phyloP scores from a whole-genome alignment of 73 alveolate species.

The Blepharisma japonicum region DNA sequence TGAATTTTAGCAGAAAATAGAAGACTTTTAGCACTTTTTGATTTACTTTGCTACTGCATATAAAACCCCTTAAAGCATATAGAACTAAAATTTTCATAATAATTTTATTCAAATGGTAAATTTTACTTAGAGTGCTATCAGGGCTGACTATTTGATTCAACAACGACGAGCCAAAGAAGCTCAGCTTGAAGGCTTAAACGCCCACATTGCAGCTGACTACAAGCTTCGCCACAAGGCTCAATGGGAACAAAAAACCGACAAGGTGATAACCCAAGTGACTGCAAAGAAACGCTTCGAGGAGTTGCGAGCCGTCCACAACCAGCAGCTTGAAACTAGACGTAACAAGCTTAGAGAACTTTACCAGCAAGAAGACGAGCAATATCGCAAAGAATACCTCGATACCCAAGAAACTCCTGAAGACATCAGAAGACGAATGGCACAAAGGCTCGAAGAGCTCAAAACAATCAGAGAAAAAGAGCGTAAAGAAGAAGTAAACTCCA shows the following conservation, averaged over 20 bases:
- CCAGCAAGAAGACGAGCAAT: constrained; percentile 37
- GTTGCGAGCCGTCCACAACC: constrained; percentile 26
- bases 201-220: constrained; percentile 35
- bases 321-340: constrained; percentile 38
- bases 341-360: constrained; percentile 39
- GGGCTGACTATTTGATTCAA: constrained; percentile 47
- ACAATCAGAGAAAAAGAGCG: constrained; percentile 31
- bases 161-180: constrained; percentile 50
- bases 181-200: constrained; percentile 6
- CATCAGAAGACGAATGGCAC: constrained; percentile 50
- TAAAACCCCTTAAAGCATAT: too few relatives aligned
- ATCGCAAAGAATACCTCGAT: constrained; percentile 40
- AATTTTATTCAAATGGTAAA: too few relatives aligned
- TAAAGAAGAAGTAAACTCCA: constrained; percentile 26
- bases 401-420: constrained; percentile 57
- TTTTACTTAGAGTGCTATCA: neutral
- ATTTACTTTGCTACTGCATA: too few relatives aligned
- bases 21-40: too few relatives aligned
- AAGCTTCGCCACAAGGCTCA: constrained; percentile 39
- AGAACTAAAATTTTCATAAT: too few relatives aligned
- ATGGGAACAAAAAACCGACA: constrained; percentile 54
- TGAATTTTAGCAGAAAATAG: too few relatives aligned
- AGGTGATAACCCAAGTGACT: constrained; percentile 20
- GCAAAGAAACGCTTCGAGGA: constrained; percentile 38
- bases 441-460: constrained; percentile 27